These are phyloP conservation scores for Ogataea hybrid DNA, from an alignment of 1,139 yeast species.

Conservation along the genomic window DNA sequence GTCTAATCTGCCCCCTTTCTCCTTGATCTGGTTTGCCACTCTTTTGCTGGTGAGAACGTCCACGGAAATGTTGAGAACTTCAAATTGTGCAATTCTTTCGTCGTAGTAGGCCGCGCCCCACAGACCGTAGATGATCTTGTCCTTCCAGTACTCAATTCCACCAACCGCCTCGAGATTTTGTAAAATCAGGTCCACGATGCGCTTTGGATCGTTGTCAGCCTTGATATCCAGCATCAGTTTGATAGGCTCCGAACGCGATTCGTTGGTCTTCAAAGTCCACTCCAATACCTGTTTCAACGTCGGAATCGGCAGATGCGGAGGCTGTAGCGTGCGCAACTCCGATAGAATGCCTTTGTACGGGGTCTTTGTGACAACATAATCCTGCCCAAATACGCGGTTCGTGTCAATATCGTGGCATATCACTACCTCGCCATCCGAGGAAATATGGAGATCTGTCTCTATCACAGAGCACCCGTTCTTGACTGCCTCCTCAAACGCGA, in stretches of 20 bases:
- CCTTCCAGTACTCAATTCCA: conserved; percentile 56
- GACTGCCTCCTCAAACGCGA: conserved; percentile 70
- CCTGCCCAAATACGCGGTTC: conserved; percentile 57
- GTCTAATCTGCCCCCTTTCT: conserved; percentile 32
- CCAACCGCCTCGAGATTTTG: conserved; percentile 40
- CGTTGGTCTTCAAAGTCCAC: conserved; percentile 51
- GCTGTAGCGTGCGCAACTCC: conserved; percentile 48
- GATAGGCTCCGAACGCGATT: conserved; percentile 24
- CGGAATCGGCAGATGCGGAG: conserved; percentile 57
- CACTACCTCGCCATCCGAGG: conserved; percentile 69
- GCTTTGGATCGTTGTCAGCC: conserved; percentile 57
- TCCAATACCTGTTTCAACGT: conserved; percentile 56
- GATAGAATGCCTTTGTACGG: conserved; percentile 44
- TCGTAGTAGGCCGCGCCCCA: conserved; percentile 73
- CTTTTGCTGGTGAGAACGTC: conserved; percentile 37
- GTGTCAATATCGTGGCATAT: conserved; percentile 73
- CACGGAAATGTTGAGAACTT: conserved; percentile 53
- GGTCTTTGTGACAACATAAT: conserved; percentile 41
- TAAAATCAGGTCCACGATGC: conserved; percentile 52
- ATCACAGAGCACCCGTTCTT: conserved; percentile 68
- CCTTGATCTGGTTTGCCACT: conserved; percentile 33
- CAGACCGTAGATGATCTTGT: conserved; percentile 69
- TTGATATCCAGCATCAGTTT: conserved; percentile 83
- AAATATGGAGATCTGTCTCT: conserved; percentile 83
- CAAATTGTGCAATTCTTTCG: conserved; percentile 40